phyloP scores from a whole-genome alignment of 306 rosid species.

The Vigna radiata region DNA sequence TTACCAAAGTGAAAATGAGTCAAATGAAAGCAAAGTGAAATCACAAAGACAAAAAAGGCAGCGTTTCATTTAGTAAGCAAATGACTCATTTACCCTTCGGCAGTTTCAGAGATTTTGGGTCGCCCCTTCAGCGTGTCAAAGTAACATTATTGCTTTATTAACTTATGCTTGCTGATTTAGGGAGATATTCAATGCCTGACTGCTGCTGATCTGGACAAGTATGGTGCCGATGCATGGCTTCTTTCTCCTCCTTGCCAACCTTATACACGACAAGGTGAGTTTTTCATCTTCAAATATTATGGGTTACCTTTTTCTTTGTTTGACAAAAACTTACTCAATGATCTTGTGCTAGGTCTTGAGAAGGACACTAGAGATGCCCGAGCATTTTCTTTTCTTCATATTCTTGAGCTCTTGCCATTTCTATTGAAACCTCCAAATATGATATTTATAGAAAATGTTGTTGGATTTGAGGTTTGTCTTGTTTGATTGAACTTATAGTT shows the following conservation, averaged over 20 bases:
- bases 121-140: too few relatives aligned
- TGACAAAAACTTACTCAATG: slow-evolving; percentile 44
- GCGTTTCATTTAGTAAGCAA: too few relatives aligned
- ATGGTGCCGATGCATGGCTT: slow-evolving; percentile 81
- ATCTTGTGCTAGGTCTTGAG: too few relatives aligned
- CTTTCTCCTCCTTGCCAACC: slow-evolving; percentile 99
- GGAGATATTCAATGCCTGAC: slow-evolving; percentile 88
- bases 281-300: slow-evolving; percentile 32
- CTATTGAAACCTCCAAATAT: slow-evolving; percentile 69
- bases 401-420: too few relatives aligned
- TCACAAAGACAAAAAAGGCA: too few relatives aligned
- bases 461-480: slow-evolving; percentile 85
- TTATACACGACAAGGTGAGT: slow-evolving; percentile 88
- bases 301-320: neutral
- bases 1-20: too few relatives aligned
- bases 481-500: slow-evolving; percentile 28
- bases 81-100: too few relatives aligned
- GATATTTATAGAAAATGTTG: slow-evolving; percentile 91
- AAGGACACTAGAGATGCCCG: slow-evolving; percentile 89
- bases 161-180: slow-evolving; percentile 49
- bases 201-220: too few relatives aligned
- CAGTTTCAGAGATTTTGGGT: too few relatives aligned
- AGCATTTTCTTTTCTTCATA: slow-evolving; percentile 94
- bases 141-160: too few relatives aligned
- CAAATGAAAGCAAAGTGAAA: too few relatives aligned